Evolutionary conservation across 495 filamentous ascomycete genomes (phyloP).

Genomic region (Aspergillus carlsbadensis): DNA sequence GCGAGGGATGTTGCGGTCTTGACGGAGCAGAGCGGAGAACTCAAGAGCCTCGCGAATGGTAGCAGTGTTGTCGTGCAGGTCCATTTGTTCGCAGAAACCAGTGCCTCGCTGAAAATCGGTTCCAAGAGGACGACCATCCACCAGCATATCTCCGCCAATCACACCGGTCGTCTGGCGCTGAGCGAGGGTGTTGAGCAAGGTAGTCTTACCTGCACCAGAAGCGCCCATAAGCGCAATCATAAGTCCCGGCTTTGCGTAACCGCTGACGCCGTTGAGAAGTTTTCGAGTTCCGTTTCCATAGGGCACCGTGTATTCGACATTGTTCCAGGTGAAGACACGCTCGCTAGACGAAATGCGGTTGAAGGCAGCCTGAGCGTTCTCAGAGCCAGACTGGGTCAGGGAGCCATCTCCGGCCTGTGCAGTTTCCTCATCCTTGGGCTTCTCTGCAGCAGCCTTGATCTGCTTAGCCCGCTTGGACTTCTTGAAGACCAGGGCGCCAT

Average conservation of each 20-base stretch:
- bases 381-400: slow-evolving; percentile 38
- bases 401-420: slow-evolving; percentile 31
- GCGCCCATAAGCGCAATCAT: slow-evolving; percentile 84
- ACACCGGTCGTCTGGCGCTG: slow-evolving; percentile 75
- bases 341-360: slow-evolving; percentile 59
- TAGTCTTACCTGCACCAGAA: slow-evolving; percentile 82
- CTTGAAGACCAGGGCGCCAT: slow-evolving; percentile 67
- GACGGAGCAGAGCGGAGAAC: slow-evolving; percentile 65
- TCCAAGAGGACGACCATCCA: slow-evolving; percentile 69
- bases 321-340: slow-evolving; percentile 72
- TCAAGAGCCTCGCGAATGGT: slow-evolving; percentile 67
- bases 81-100: slow-evolving; percentile 86
- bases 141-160: slow-evolving; percentile 70
- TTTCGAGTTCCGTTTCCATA: slow-evolving; percentile 68
- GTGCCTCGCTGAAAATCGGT: slow-evolving; percentile 76
- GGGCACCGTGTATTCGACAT: slow-evolving; percentile 71
- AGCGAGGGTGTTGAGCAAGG: slow-evolving; percentile 70
- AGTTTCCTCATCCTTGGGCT: slow-evolving; percentile 49
- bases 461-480: slow-evolving; percentile 59
- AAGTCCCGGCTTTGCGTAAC: slow-evolving; percentile 77
- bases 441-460: slow-evolving; percentile 40
- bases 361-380: slow-evolving; percentile 39
- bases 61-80: slow-evolving; percentile 69
- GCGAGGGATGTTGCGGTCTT: slow-evolving; percentile 48
- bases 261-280: slow-evolving; percentile 69